Percentiles rank a stretch among this genome's conserved stretches.
These are phyloP conservation scores for Leptographium radiaticola DNA, from an alignment of 2,329 filamentous ascomycete genomes.

Conservation along the genomic window DNA sequence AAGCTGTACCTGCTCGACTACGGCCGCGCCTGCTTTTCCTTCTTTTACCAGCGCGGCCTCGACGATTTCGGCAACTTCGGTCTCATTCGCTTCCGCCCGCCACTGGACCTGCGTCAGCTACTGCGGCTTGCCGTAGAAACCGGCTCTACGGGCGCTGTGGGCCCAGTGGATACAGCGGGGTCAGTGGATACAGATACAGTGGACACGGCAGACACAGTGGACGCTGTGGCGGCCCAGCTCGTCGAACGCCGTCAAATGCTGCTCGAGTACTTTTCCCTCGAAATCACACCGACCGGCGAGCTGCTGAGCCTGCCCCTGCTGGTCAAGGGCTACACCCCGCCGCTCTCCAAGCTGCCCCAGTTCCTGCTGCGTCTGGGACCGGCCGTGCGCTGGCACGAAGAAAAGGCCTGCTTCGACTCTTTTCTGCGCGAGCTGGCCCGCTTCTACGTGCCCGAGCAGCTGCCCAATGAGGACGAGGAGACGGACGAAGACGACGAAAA, in stretches of 20 bases:
- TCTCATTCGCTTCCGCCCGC: conserved; percentile 62
- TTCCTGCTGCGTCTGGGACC: conserved; percentile 85
- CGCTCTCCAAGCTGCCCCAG: conserved; percentile 71
- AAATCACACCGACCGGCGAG: conserved; percentile 66
- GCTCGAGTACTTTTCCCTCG: conserved; percentile 79
- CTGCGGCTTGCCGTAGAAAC: conserved; percentile 60
- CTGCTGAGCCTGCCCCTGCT: conserved; percentile 71
- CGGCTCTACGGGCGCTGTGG: conserved; percentile 45
- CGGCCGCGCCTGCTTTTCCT: conserved; percentile 71
- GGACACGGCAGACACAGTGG: conserved; percentile 52
- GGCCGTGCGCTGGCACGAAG: conserved; percentile 72
- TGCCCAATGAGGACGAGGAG: conserved; percentile 35
- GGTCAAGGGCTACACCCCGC: conserved; percentile 77
- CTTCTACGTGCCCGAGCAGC: conserved; percentile 80
- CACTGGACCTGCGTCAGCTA: conserved; percentile 57
- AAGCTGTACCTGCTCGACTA: conserved; percentile 92
- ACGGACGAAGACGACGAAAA: conserved; percentile 3
- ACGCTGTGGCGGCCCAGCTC: conserved; percentile 53
- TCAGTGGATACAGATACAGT: too few species aligned
- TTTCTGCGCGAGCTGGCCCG: conserved; percentile 78
- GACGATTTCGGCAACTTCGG: conserved; percentile 97
- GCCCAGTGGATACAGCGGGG: too few species aligned
- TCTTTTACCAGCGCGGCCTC: conserved; percentile 89
- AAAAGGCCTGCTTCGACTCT: conserved; percentile 72
- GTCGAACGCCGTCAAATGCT: conserved; percentile 75